phyloP scores from a whole-genome alignment of 768 basidiomycete species.

The Dioszegia crocea region DNA sequence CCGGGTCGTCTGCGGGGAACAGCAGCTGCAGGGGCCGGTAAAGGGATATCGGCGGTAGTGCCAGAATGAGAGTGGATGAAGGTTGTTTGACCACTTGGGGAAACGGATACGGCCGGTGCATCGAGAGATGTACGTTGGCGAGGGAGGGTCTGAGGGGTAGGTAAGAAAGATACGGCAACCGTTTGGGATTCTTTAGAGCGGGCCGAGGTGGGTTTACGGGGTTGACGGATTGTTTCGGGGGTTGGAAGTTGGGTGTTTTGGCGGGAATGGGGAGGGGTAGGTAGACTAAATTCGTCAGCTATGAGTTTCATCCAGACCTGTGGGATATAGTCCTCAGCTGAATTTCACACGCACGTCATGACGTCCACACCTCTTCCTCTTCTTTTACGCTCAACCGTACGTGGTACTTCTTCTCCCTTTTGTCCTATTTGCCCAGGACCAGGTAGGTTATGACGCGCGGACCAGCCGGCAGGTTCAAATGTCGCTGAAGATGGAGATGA shows the following conservation, averaged over 20 bases:
- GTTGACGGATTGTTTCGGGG: constrained; percentile 30
- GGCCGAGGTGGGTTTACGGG: constrained; percentile 14
- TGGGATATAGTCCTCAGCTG: not conserved
- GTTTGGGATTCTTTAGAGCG: not conserved
- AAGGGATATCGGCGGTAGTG: not conserved
- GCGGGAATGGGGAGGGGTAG: constrained; percentile 27
- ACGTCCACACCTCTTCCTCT: constrained; percentile 29
- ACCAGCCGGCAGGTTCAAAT: constrained; percentile 32
- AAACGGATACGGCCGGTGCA: not conserved
- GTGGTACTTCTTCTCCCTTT: constrained; percentile 9
- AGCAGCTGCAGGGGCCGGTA: not conserved
- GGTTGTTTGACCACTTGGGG: constrained; percentile 38
- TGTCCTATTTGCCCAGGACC: not conserved
- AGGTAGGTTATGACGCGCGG: constrained; percentile 13
- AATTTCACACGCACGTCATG: too few relatives aligned
- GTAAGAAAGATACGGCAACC: constrained; percentile 12
- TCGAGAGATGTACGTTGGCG: constrained; percentile 13
- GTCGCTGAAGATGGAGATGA: constrained; percentile 3
- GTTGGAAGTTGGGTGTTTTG: constrained; percentile 29
- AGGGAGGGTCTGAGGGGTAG: constrained; percentile 42
- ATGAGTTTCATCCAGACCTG: not conserved
- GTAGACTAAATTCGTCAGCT: constrained; percentile 18
- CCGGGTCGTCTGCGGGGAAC: constrained; percentile 32
- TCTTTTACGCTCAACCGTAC: constrained; percentile 30
- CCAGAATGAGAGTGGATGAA: constrained; percentile 29